These are phyloP conservation scores for Farysia itapuensis DNA, from an alignment of 1,284 basidiomycete genomes.

Conservation along the genomic window DNA sequence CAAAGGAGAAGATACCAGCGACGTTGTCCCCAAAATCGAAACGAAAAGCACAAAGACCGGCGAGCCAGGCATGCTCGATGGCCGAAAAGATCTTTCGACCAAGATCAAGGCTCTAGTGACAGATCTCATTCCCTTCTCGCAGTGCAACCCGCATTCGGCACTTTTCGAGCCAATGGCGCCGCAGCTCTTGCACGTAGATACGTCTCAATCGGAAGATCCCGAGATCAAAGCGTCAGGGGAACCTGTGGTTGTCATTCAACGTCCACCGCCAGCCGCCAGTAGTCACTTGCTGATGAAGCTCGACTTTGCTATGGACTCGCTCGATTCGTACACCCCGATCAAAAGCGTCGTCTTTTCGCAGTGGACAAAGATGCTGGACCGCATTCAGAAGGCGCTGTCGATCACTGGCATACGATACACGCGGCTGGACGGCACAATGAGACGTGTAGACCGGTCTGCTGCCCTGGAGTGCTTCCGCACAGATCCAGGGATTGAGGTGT, in stretches of 20 bases:
- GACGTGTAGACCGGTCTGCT: conserved; percentile 36
- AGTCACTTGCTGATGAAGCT: conserved; percentile 9
- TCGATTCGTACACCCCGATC: conserved; percentile 41
- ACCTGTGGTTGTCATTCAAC: conserved; percentile 34
- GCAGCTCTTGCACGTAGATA: conserved; percentile 44
- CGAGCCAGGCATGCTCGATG: no score
- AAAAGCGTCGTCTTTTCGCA: conserved; percentile 64
- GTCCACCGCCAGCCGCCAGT: conserved; percentile 3
- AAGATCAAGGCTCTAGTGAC: conserved; percentile 54
- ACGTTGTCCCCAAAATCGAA: conserved; percentile 15
- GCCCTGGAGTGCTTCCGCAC: conserved; percentile 45
- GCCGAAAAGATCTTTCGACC: conserved; percentile 43
- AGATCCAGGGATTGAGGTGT: conserved; percentile 48
- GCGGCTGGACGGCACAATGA: conserved; percentile 55
- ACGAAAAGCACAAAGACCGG: no score
- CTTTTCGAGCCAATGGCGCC: conserved; percentile 51
- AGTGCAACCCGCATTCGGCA: conserved; percentile 48
- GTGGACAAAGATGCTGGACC: conserved; percentile 58
- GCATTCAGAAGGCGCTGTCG: conserved; percentile 44
- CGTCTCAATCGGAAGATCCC: conserved; percentile 14
- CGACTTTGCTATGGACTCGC: conserved; percentile 8
- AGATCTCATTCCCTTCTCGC: conserved; percentile 54
- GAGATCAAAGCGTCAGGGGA: conserved; percentile 21
- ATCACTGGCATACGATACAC: conserved; percentile 46
- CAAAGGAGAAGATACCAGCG: neutral